Evolutionary conservation across 2,329 filamentous ascomycete species (phyloP), one percentile per base, ranked within the genome.

Genomic region (Monosporascus sp.): DNA sequence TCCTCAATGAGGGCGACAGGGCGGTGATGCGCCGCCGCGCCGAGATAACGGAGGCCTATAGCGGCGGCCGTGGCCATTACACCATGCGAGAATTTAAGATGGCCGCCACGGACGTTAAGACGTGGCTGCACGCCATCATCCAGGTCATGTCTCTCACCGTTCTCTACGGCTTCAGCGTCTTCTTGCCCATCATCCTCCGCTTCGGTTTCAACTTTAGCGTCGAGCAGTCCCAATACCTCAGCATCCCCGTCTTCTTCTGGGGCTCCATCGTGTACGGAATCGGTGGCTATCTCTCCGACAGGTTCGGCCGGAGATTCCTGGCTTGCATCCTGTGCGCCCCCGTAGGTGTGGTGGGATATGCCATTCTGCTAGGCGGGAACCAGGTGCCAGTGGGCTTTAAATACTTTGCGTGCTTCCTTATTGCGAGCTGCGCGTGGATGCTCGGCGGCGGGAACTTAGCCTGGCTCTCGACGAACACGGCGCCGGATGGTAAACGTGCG

Each of bases 1-100:
- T 60, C 46, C 54, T 60, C 15, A 57, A 55, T 44, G 56, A 57
- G 25, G 54, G 57, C n/a, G 58, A 60, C 43, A 48, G 58, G 47
- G 58, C 58, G n/a, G 50, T 60, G 6, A 60, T 58, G 58, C 48
- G 56, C 41, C 58, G 56, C 48, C 56, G 58, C n/a, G 58, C 56
- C 31, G 58, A 60, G 35, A 20, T 58, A 2, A 58, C 58, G 3
- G 58, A 60, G 51, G 51, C 58, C 7, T 60, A 60, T 9, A 60
- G 39, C 31, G 58, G 58, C 39, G 58, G 58, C 4, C 47, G 55
- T 35, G 58, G 58, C 6, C 58, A 60, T n/a, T 60, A 60, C 35
- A 60, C 54, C 3, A 51, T 54, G 6, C 37, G 47, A 4, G 58
- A 60, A 18, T 60, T 60, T 14, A 54, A 50, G 44, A 58, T 60